Percentiles rank a stretch among this genome's conserved stretches.
Conservation (phyloP, 2,329 filamentous ascomycete species). For the Plenodomus tracheiphilus region DNA sequence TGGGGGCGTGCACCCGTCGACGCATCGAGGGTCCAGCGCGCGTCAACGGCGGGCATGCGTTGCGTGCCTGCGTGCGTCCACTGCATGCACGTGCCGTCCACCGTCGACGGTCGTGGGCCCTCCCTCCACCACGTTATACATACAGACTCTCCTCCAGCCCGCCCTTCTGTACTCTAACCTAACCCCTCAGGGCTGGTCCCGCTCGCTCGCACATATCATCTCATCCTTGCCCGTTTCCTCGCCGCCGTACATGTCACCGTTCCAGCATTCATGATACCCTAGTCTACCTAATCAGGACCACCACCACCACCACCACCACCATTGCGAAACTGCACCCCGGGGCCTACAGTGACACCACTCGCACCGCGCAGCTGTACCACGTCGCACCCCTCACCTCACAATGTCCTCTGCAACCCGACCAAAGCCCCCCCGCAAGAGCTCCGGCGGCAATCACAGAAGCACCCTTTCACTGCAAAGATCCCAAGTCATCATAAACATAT, state of each 20-base stretch:
- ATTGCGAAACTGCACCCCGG: too few species aligned
- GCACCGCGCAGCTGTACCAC: too few species aligned
- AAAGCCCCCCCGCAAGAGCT: constrained; percentile 47
- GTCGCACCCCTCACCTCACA: constrained; percentile 8
- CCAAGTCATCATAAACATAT: constrained; percentile 75
- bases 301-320: neutral
- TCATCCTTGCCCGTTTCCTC: constrained; percentile 8
- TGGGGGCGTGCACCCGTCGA: neutral
- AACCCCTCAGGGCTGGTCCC: constrained; percentile 22
- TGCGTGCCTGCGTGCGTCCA: too few species aligned
- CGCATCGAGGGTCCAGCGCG: neutral
- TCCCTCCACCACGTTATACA: constrained; percentile 1
- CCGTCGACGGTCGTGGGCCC: neutral
- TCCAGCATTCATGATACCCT: constrained; percentile 17
- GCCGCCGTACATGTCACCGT: constrained; percentile 3
- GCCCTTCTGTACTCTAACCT: constrained; percentile 11
- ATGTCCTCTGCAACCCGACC: constrained; percentile 40
- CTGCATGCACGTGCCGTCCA: too few species aligned
- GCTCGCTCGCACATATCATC: constrained; percentile 1
- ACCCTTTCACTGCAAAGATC: constrained; percentile 72
- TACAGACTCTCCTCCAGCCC: constrained; percentile 11
- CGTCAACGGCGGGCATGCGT: too few species aligned
- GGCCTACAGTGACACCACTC: too few species aligned
- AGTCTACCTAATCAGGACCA: constrained; percentile 9
- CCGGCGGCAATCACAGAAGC: constrained; percentile 58